A percentile compares a stretch with the other conserved stretches of the same genome.
Evolutionary conservation across 345 rosid genomes (phyloP).

Genomic region (Litchi chinensis): DNA sequence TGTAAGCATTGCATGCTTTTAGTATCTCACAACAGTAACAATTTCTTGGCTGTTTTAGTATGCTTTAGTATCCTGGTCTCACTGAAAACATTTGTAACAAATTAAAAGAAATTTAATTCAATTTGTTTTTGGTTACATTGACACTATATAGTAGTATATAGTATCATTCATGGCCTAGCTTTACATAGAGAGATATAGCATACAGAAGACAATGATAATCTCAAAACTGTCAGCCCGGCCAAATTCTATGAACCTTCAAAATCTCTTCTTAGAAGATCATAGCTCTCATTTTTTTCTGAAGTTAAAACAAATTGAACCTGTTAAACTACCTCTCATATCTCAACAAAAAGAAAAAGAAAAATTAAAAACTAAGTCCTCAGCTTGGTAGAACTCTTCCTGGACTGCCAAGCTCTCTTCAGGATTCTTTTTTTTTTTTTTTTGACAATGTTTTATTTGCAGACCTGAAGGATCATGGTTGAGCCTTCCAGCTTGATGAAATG

Average conservation of each 20-base stretch:
- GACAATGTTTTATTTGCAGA: neutral
- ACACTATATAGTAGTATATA: neutral
- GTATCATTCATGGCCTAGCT: neutral
- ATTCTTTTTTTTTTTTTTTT: neutral
- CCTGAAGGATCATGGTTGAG: slow-evolving; percentile 37
- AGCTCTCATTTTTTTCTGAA: neutral
- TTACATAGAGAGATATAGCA: neutral
- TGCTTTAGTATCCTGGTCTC: no score
- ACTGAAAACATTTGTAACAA: neutral
- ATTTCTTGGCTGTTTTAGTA: no score
- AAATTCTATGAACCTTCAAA: neutral
- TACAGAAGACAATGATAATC: no score
- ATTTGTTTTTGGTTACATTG: neutral
- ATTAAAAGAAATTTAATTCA: neutral
- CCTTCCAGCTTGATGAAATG: slow-evolving; percentile 54
- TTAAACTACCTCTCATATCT: slow-evolving; percentile 5
- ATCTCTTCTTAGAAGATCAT: slow-evolving; percentile 14
- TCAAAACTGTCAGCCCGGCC: neutral
- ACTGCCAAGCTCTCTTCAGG: neutral
- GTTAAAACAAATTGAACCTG: neutral
- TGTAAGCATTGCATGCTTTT: no score
- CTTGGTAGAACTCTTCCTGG: slow-evolving; percentile 15
- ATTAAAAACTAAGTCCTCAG: slow-evolving; percentile 11
- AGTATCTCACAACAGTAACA: no score
- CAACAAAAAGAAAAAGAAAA: neutral